Base-by-base conservation (phyloP, 2,329 filamentous ascomycete genomes). In the Ophiostoma perfectum region DNA sequence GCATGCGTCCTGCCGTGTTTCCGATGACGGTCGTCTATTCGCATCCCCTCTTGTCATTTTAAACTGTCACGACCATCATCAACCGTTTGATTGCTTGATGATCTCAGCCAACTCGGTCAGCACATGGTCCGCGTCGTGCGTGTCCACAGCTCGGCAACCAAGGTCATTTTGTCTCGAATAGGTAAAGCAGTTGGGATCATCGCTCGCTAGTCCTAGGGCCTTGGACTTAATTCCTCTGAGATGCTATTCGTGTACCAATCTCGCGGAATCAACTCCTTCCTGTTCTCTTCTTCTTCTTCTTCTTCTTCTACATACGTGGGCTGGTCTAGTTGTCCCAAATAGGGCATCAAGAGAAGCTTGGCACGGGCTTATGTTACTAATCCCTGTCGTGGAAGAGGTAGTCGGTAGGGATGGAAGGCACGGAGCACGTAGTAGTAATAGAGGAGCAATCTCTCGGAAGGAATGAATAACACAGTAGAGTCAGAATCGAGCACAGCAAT, bases 271-370 rank as follows among this genome's bases (percentile, higher is more conserved):
- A 14, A 7, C 18, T 63, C 39, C 4, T 27, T 27, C 27, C 27
- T 27, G 27, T 2, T 27, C 2, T 27, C 27, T 27, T 27, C 27
- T 27, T 27, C 27, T 27, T 27, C 27, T 27, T 27, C 27, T 27
- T 27, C 27, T 27, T 27, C 27, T 8, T 18, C 41, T 27, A 16
- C 18, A 44, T 44, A 36, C 63, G 63, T 64, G 41, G 63, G 63
- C 63, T 64, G 63, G 63, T 64, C 63, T 64, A 36, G n/a, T 64
- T 64, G 42, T 45, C 63, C 63, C 63, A 16, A 64, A 64, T 47
- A 64, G 63, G 63, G 18, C 36, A 27, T 38, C 36, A 36, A 47
- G 39, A 63, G 60, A 64, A 18, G 14, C 39, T 64, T 42, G 38
- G 60, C 60, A 7, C 16, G 12, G 12, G 5, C 39, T 8, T 39